Conservation (phyloP, 2,329 filamentous ascomycete species). For the Epichloe bromicola region DNA sequence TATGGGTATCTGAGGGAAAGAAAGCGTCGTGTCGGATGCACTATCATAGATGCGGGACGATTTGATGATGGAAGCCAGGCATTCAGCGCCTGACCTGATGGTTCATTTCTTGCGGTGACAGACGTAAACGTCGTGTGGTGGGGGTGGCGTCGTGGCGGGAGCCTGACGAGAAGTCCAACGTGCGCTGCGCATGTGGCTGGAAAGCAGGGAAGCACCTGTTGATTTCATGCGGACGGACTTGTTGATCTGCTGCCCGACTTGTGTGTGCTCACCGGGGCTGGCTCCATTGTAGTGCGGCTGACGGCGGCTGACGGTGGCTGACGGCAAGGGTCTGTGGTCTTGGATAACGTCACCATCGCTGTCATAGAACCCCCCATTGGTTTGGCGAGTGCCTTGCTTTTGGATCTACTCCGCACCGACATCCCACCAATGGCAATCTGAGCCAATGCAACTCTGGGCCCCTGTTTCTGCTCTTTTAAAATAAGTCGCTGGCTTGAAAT, state of each 20-base stretch:
- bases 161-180: neutral
- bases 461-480: too few species aligned
- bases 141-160: conserved; percentile 6
- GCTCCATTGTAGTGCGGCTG: neutral
- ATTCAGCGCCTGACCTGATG: neutral
- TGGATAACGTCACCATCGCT: too few species aligned
- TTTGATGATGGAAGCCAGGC: neutral
- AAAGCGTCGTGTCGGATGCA: neutral
- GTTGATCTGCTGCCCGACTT: neutral
- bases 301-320: neutral
- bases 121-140: neutral
- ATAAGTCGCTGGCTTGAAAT: too few species aligned
- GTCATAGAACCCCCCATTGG: too few species aligned
- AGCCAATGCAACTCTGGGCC: neutral
- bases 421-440: too few species aligned
- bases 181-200: neutral
- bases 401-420: too few species aligned
- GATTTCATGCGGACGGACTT: too few species aligned
- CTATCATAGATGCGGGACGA: neutral
- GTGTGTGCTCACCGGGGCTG: neutral
- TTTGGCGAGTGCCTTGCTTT: too few species aligned
- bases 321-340: neutral
- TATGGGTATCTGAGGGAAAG: neutral
- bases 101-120: neutral
- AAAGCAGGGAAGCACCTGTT: neutral